Percentiles rank a stretch among this genome's conserved stretches.
Conservation (phyloP, 2,329 filamentous ascomycete species). For the Xylaria sp. region DNA sequence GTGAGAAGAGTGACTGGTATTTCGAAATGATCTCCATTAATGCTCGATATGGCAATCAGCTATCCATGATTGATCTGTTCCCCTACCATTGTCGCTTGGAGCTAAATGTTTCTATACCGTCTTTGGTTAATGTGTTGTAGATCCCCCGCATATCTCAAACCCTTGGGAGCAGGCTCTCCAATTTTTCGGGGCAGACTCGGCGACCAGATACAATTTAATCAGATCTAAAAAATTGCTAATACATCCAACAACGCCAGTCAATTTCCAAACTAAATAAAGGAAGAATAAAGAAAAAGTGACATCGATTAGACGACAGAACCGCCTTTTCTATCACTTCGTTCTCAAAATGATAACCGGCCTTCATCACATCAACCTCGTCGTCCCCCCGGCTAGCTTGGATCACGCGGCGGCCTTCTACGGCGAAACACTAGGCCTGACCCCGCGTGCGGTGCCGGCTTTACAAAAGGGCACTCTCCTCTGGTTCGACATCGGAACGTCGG, state of each 20-base stretch:
- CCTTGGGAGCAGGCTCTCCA: constrained; percentile 4
- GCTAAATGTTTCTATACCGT: neutral
- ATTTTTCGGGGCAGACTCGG: neutral
- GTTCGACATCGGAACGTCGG: constrained; percentile 67
- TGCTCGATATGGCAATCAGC: neutral
- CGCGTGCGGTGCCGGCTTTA: constrained; percentile 62
- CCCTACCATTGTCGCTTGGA: neutral
- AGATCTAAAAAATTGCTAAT: neutral
- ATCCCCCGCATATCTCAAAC: constrained; percentile 2
- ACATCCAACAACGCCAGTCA: neutral
- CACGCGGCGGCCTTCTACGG: constrained; percentile 66
- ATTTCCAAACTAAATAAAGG: neutral
- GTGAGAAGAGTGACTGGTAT: neutral
- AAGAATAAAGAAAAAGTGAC: neutral
- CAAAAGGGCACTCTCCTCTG: constrained; percentile 65
- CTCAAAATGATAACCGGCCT: constrained; percentile 63
- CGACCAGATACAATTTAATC: neutral
- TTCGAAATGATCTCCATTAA: neutral
- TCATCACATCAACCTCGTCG: constrained; percentile 69
- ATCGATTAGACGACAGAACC: neutral
- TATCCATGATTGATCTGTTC: neutral
- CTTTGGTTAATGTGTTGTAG: neutral
- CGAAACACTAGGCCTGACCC: constrained; percentile 64
- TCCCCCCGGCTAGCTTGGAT: constrained; percentile 63
- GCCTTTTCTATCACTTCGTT: neutral